phyloP scores from a whole-genome alignment of 257 asterid species.

The Solanum tarijense region DNA sequence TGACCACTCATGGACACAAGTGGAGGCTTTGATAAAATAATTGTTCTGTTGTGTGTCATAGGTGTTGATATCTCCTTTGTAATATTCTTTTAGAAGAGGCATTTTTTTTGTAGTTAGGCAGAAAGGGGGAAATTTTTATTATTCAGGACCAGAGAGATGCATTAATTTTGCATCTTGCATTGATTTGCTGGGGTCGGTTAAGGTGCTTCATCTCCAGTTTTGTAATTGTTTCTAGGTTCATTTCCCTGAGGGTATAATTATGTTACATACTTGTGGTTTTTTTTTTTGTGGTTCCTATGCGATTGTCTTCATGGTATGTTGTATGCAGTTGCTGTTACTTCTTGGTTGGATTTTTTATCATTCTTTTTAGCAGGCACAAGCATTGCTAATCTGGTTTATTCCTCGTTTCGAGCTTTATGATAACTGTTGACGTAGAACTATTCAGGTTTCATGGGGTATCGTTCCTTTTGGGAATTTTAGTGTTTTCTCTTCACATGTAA shows the following conservation, averaged over 20 bases:
- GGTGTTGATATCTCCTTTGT: slow-evolving; percentile 63
- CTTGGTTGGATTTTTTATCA: not conserved
- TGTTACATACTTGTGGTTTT: not conserved
- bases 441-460: not conserved
- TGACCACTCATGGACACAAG: slow-evolving; percentile 7
- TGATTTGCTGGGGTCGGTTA: not conserved
- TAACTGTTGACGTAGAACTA: not conserved
- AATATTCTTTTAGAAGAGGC: slow-evolving; percentile 73
- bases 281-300: not conserved
- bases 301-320: not conserved
- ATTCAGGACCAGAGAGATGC: slow-evolving; percentile 2
- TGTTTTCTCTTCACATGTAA: not conserved
- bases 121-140: slow-evolving; percentile 33
- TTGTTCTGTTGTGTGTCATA: slow-evolving; percentile 25
- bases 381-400: not conserved
- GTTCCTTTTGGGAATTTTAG: not conserved
- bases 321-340: not conserved
- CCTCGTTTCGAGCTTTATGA: not conserved
- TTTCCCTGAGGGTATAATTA: not conserved
- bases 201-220: not conserved
- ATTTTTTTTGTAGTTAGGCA: slow-evolving; percentile 66
- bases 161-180: not conserved
- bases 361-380: not conserved
- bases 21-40: slow-evolving; percentile 16
- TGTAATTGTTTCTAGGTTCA: not conserved